A percentile compares a stretch with the other conserved stretches of the same genome.
These are phyloP conservation scores for Casuarina glauca DNA, from an alignment of 306 rosid species.

Conservation along the genomic window DNA sequence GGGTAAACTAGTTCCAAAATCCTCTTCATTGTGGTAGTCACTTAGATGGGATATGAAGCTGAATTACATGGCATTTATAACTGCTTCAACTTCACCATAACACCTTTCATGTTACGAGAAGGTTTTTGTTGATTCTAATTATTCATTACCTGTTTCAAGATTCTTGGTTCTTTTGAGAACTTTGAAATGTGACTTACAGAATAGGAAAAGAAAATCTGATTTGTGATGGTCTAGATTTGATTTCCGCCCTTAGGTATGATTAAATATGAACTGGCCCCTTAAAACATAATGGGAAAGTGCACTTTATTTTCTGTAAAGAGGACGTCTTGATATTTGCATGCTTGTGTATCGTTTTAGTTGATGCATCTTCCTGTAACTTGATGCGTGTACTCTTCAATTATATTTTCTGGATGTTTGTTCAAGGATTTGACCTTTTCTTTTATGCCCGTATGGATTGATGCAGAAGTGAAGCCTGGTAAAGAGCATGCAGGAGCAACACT, in stretches of 20 bases:
- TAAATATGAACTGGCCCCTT: not conserved
- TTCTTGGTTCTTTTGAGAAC: too few relatives aligned
- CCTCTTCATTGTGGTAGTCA: not conserved
- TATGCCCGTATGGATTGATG: slow-evolving; percentile 27
- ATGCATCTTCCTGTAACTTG: not conserved
- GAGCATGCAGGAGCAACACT: slow-evolving; percentile 88
- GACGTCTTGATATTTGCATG: not conserved
- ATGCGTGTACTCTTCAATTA: not conserved
- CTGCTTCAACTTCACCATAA: not conserved
- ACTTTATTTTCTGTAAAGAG: not conserved
- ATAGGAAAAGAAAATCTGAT: too few relatives aligned
- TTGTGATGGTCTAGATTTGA: not conserved
- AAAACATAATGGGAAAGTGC: not conserved
- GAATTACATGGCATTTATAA: not conserved
- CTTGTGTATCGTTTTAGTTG: slow-evolving; percentile 6
- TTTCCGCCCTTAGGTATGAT: not conserved
- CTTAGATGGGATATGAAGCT: not conserved
- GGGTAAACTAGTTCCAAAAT: not conserved
- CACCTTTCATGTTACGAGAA: not conserved
- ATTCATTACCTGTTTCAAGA: not conserved
- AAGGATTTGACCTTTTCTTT: not conserved
- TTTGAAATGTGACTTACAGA: too few relatives aligned
- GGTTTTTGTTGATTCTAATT: not conserved
- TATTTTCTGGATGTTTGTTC: not conserved
- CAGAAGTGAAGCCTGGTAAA: slow-evolving; percentile 75